These are phyloP conservation scores for Dactylellina cionopaga DNA, from an alignment of 2,329 filamentous ascomycete genomes.

Conservation along the genomic window DNA sequence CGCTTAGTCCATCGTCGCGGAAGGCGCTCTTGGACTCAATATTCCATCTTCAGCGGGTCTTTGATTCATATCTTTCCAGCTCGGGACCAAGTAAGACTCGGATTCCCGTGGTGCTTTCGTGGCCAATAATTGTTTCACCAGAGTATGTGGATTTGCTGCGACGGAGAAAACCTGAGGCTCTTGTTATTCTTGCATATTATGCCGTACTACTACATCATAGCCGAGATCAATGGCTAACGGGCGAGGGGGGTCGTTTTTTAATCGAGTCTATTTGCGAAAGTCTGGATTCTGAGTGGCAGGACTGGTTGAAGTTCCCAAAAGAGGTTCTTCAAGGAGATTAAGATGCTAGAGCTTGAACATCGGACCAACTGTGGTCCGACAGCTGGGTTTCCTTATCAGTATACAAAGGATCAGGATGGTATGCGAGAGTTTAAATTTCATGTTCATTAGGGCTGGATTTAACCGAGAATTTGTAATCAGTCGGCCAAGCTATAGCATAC, in stretches of 20 bases:
- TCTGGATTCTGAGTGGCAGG: slow-evolving; percentile 58
- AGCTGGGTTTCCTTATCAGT: too few relatives aligned
- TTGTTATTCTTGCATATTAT: slow-evolving; percentile 66
- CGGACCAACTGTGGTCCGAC: too few relatives aligned
- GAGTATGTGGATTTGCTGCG: slow-evolving; percentile 61
- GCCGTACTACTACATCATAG: slow-evolving; percentile 64
- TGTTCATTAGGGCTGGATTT: too few relatives aligned
- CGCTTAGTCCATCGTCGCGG: slow-evolving; percentile 47
- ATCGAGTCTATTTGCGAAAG: slow-evolving; percentile 56
- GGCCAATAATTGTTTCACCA: slow-evolving; percentile 60
- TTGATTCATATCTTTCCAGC: slow-evolving; percentile 55
- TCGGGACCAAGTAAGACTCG: slow-evolving; percentile 14
- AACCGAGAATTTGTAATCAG: too few relatives aligned
- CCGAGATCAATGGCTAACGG: slow-evolving; percentile 62
- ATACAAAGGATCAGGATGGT: too few relatives aligned
- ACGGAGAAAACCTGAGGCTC: slow-evolving; percentile 61
- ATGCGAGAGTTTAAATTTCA: too few relatives aligned
- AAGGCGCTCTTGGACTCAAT: slow-evolving; percentile 56
- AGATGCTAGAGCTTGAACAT: too few relatives aligned
- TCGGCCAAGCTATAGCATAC: too few relatives aligned
- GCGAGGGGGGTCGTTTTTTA: slow-evolving; percentile 58
- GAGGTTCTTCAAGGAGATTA: background rate
- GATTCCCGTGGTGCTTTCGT: slow-evolving; percentile 59
- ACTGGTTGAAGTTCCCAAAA: slow-evolving; percentile 56
- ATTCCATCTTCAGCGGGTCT: slow-evolving; percentile 58